phyloP scores from a whole-genome alignment of 306 rosid species.

The Fragaria nilgerrensis region DNA sequence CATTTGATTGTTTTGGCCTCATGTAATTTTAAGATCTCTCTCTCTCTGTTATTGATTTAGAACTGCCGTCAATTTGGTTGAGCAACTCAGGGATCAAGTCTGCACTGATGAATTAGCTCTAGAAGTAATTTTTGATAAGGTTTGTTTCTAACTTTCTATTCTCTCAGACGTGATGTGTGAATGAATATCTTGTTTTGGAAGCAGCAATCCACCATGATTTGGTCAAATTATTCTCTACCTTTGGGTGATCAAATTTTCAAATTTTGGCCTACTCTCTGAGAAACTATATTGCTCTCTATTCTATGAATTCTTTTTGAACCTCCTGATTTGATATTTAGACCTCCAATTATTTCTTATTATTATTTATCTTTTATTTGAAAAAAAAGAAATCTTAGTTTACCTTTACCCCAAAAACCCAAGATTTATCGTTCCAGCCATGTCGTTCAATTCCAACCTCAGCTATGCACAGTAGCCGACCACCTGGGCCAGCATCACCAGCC shows the following conservation, averaged over 20 bases:
- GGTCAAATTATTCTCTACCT: neutral
- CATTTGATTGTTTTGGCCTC: constrained; percentile 5
- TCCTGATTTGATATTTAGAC: neutral
- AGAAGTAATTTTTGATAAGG: constrained; percentile 63
- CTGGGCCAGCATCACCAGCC: neutral
- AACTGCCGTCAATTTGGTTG: constrained; percentile 55
- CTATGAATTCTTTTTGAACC: neutral
- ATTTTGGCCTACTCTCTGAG: neutral
- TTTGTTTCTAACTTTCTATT: constrained; percentile 32
- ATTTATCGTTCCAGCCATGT: neutral
- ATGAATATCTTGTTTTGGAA: neutral
- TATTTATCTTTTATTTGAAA: neutral
- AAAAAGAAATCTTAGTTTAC: neutral
- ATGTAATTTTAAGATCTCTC: neutral
- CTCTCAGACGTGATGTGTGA: constrained; percentile 5
- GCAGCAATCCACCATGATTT: neutral
- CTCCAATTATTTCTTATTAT: neutral
- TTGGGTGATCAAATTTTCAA: neutral
- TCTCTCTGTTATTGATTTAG: constrained; percentile 35
- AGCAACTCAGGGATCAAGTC: constrained; percentile 58
- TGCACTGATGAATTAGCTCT: constrained; percentile 44
- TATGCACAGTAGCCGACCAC: neutral
- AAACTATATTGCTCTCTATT: neutral
- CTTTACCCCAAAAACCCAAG: neutral
- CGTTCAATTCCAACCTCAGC: neutral